These are phyloP conservation scores for Farysia itapuensis DNA, from an alignment of 1,284 basidiomycete genomes.

Conservation along the genomic window DNA sequence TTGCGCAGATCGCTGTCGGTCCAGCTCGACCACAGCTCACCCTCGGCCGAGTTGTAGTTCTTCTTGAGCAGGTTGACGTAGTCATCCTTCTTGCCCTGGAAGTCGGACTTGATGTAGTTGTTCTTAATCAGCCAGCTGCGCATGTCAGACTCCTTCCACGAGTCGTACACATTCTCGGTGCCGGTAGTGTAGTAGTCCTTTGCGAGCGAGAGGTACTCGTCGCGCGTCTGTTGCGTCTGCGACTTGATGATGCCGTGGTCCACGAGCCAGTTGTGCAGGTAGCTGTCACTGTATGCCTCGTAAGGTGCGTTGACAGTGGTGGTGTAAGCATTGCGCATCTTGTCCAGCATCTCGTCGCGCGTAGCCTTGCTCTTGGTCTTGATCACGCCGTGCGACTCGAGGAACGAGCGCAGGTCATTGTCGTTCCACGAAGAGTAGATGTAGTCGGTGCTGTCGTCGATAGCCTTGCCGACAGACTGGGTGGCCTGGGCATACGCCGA, in stretches of 20 bases:
- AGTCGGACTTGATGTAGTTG: constrained; percentile 48
- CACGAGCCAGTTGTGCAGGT: constrained; percentile 58
- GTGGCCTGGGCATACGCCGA: constrained; percentile 44
- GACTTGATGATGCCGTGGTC: constrained; percentile 49
- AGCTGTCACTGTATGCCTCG: constrained; percentile 51
- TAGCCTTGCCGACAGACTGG: constrained; percentile 9
- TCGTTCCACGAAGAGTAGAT: constrained; percentile 55
- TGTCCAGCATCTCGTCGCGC: constrained; percentile 46
- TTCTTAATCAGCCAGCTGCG: constrained; percentile 50
- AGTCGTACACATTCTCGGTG: constrained; percentile 49
- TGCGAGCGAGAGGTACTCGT: constrained; percentile 47
- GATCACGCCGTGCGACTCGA: constrained; percentile 45
- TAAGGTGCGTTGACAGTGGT: constrained; percentile 50
- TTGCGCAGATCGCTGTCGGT: constrained; percentile 50
- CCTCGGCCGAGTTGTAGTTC: constrained; percentile 41
- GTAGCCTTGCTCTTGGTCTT: constrained; percentile 47
- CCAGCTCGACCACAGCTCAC: constrained; percentile 48
- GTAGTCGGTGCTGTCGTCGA: constrained; percentile 56
- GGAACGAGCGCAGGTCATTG: constrained; percentile 45
- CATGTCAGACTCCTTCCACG: constrained; percentile 53
- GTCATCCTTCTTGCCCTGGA: constrained; percentile 45
- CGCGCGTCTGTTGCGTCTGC: constrained; percentile 47
- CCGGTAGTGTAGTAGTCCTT: constrained; percentile 53
- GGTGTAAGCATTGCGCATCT: constrained; percentile 44
- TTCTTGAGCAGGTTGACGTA: constrained; percentile 36